Conservation (phyloP, 2,329 filamentous ascomycete genomes). For the Canariomyces notabilis region DNA sequence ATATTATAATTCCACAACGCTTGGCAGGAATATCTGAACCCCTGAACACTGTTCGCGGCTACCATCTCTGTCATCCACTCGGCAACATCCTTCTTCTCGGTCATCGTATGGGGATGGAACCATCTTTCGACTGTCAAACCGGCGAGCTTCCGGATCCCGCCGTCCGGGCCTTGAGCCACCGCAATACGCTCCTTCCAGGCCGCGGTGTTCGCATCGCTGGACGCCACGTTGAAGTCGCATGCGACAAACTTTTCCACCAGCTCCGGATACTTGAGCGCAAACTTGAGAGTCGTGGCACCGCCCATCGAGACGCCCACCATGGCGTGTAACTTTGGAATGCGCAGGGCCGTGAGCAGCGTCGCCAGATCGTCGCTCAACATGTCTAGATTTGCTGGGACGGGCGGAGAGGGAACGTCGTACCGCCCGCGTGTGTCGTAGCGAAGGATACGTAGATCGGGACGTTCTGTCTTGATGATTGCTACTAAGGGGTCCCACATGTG, state of each 20-base stretch:
- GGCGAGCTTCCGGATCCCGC: constrained; percentile 62
- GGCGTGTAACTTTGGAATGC: constrained; percentile 60
- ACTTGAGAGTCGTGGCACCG: constrained; percentile 70
- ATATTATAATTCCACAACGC: constrained; percentile 70
- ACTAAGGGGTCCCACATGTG: constrained; percentile 79
- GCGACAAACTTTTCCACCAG: constrained; percentile 59
- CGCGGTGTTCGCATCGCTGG: constrained; percentile 67
- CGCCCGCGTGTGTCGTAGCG: constrained; percentile 75
- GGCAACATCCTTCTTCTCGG: constrained; percentile 42
- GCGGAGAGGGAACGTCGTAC: constrained; percentile 42
- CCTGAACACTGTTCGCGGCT: constrained; percentile 60
- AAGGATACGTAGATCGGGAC: constrained; percentile 65
- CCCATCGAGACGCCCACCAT: constrained; percentile 77
- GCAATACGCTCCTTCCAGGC: constrained; percentile 75
- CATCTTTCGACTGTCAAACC: constrained; percentile 68
- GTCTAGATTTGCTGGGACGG: constrained; percentile 54
- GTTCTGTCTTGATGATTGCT: constrained; percentile 51
- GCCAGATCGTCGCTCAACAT: constrained; percentile 64
- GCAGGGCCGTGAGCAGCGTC: constrained; percentile 61
- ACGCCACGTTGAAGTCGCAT: constrained; percentile 73
- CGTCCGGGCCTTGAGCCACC: constrained; percentile 53
- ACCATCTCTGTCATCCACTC: constrained; percentile 64
- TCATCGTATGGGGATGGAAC: constrained; percentile 60
- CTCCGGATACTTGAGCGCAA: constrained; percentile 60
- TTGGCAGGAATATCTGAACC: constrained; percentile 63